Evolutionary conservation across 257 asterid species (phyloP).

Genomic region (Fraxinus cuspidata): DNA sequence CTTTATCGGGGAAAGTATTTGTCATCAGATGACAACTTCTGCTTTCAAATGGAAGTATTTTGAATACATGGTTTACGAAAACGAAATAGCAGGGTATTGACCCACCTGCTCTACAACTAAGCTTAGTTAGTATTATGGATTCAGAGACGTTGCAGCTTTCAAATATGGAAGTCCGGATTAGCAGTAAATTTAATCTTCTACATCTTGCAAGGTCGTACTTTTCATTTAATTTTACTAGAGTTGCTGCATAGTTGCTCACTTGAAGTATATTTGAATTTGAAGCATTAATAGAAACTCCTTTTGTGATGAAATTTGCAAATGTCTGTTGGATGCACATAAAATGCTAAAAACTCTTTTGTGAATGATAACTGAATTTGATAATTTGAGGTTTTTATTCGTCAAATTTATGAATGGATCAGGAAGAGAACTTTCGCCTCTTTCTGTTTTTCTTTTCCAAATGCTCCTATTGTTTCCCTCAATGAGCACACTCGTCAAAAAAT

Average conservation of each 20-base stretch:
- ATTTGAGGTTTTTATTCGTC: not conserved
- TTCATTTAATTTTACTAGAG: not conserved
- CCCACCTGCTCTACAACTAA: not conserved
- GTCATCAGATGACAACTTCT: not conserved
- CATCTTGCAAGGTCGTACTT: not conserved
- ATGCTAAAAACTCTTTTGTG: not conserved
- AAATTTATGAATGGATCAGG: not conserved
- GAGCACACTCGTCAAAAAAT: not conserved
- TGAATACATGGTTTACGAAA: not conserved
- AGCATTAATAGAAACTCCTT: not conserved
- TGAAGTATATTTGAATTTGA: not conserved
- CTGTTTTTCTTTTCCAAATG: not conserved
- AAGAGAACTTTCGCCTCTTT: not conserved
- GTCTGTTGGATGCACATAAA: not conserved
- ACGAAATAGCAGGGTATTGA: not conserved
- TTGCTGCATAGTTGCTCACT: not conserved
- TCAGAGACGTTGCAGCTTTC: not conserved
- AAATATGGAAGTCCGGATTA: not conserved
- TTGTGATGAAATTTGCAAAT: not conserved
- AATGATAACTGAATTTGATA: not conserved
- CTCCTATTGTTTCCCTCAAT: not conserved
- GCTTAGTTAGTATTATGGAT: not conserved
- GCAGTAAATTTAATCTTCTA: not conserved
- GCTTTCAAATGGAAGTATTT: not conserved
- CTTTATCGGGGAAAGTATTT: not conserved